Evolutionary conservation across 2,329 filamentous ascomycete genomes (phyloP), one percentile per base, ranked within the genome.

Genomic region (Lithohypha guttulata): DNA sequence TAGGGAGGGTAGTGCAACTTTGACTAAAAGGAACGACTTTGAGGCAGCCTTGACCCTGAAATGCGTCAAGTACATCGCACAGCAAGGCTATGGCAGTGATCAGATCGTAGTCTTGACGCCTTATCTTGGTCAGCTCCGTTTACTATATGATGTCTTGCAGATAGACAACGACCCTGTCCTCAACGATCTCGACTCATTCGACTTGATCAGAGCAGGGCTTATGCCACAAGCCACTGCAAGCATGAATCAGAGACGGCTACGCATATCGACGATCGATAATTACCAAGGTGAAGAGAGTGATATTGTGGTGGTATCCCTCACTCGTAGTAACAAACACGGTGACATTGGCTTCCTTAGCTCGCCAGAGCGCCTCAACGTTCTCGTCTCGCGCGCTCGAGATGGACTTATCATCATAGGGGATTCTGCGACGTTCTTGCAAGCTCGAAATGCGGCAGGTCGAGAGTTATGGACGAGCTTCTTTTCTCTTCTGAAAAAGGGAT

Each of bases 201-300:
- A 83, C 17, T 57, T 86, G 3, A 59, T 78, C 2, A 60, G 63
- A 3, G 79, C 79, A 1, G 81, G 81, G 0, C 46, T 84, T 0
- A 41, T 81, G n/a, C 65, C 70, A 0, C 55, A 66, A 2, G 69
- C 71, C 0, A 68, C 63, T 1, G 67, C 71, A 0, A 66, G 69
- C 3, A 55, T 71, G 0, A 55, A 64, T 0, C 79, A 75, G 44
- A 62, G 61, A 1, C 62, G 54, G 0, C 61, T 85, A 11, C 64
- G 69, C 0, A 62, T 86, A 0, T 83, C 81, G 0, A 84, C 81
- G 0, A 80, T 86, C 36, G 81, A 86, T 45, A 86, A 86, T 44
- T 87, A 81, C 42, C 82, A 86, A 81, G 46, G 82, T 1, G 81
- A 86, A 51, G 81, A 87, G 47, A 77, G 73, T 25, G 74, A 85